phyloP scores from a whole-genome alignment of 2,329 filamentous ascomycete genomes.

The Xenoacremonium recifei region DNA sequence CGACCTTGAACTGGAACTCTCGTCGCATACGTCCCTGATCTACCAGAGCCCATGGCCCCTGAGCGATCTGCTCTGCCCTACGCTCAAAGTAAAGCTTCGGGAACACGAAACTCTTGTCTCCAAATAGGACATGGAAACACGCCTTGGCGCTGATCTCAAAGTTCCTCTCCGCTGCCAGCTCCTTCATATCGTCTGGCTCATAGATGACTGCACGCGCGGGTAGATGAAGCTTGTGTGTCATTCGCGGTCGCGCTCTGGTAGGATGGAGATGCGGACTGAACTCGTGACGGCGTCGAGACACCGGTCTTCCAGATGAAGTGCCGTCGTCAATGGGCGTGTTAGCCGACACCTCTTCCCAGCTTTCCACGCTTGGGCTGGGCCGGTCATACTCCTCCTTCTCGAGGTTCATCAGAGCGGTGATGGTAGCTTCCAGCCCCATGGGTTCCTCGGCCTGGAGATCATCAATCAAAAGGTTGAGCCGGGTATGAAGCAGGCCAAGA shows the following conservation, averaged over 20 bases:
- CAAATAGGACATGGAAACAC: constrained; percentile 93
- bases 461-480: constrained; percentile 82
- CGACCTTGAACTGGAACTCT: constrained; percentile 78
- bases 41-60: constrained; percentile 77
- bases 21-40: constrained; percentile 72
- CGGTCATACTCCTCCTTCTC: constrained; percentile 61
- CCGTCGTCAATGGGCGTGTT: constrained; percentile 59
- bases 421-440: constrained; percentile 64
- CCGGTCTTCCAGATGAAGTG: constrained; percentile 39
- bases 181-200: constrained; percentile 77
- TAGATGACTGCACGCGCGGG: constrained; percentile 80
- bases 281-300: constrained; percentile 30
- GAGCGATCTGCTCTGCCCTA: constrained; percentile 74
- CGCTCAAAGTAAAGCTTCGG: constrained; percentile 86
- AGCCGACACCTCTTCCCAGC: constrained; percentile 81
- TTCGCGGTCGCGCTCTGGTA: constrained; percentile 33
- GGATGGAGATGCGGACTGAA: constrained; percentile 35
- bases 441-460: constrained; percentile 73
- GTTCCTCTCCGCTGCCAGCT: constrained; percentile 72
- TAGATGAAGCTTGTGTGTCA: constrained; percentile 72
- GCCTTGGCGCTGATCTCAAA: constrained; percentile 93
- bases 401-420: constrained; percentile 72
- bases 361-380: constrained; percentile 72
- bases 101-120: constrained; percentile 93
- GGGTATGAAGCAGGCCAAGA: constrained; percentile 74